Base-by-base conservation (phyloP, 75 land plant species). In the Larix kaempferi region DNA sequence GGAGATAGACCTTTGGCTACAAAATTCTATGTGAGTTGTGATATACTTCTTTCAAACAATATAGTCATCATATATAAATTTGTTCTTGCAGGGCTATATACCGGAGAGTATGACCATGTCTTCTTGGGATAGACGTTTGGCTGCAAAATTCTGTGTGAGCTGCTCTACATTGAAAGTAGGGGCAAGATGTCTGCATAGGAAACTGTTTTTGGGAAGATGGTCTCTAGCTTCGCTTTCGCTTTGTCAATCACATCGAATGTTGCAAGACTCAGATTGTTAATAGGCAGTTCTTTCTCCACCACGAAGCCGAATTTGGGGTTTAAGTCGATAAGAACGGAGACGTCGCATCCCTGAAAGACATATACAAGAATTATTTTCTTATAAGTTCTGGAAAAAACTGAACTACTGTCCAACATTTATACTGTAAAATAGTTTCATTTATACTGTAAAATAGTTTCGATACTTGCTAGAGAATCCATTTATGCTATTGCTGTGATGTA, bases 21-120 rank as follows among this genome's bases (percentile, higher is more conserved):
- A n/a, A n/a, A n/a, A n/a, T n/a, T n/a, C n/a, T n/a, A n/a, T n/a
- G n/a, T n/a, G n/a, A n/a, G n/a, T n/a, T n/a, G n/a, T n/a, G n/a
- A n/a, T n/a, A 29, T 29, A 29, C 33, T 29, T 29, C n/a, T 29
- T 29, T 29, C 33, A 0, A 29, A 29, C 33, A 29, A 29, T 29
- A 29, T 29, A 29, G 33, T 29, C 33, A 29, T 0, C 33, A 1
- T 29, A 29, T 29, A 29, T 29, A 29, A 29, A 29, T 29, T 0
- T 29, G 33, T 29, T 29, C 33, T 58, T 4, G 19, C n/a, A 58
- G 60, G 60, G 4, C 5, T 4, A 58, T 0, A 58, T 58, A 89
- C 95, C 93, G 60, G 94, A 86, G 26, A 93, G 89, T 5, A 88
- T 86, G 65, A 93, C 85, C 94, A 93, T 89, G 41, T 93, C 94